Conservation (phyloP, 2,329 filamentous ascomycete genomes). For the Colletotrichum orbiculare region DNA sequence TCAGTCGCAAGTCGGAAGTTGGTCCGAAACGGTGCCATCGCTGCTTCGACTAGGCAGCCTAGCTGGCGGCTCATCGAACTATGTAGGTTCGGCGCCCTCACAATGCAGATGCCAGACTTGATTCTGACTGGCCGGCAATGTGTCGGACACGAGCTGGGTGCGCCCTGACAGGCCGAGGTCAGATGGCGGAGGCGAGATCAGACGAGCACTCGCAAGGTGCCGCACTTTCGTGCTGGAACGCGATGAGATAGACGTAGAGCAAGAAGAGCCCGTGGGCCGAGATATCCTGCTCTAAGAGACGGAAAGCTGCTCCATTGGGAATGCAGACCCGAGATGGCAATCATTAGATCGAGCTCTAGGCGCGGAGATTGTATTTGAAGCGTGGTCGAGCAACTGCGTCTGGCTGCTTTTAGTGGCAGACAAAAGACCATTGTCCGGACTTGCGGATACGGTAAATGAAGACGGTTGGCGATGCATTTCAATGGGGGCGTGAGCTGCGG, state of each 20-base stretch:
- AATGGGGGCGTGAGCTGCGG: not conserved
- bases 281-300: slow-evolving; percentile 2
- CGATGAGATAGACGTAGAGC: not conserved
- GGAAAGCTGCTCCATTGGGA: slow-evolving; percentile 19
- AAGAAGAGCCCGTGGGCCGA: not conserved
- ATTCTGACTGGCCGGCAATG: not conserved
- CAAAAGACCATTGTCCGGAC: not conserved
- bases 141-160: not conserved
- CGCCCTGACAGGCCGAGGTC: slow-evolving; percentile 2
- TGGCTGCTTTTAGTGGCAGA: slow-evolving; percentile 14
- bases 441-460: not conserved
- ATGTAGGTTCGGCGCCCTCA: not conserved
- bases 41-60: slow-evolving; percentile 9
- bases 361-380: slow-evolving; percentile 26
- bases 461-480: not conserved
- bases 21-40: slow-evolving; percentile 3
- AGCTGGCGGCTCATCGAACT: slow-evolving; percentile 13
- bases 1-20: slow-evolving; percentile 8
- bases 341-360: slow-evolving; percentile 1
- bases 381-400: not conserved
- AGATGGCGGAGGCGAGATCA: slow-evolving; percentile 3
- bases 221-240: not conserved
- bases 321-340: slow-evolving; percentile 5
- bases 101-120: not conserved
- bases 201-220: not conserved